Evolutionary conservation across 164 flowering plant genomes (phyloP).

Genomic region (Vitis rupestris): DNA sequence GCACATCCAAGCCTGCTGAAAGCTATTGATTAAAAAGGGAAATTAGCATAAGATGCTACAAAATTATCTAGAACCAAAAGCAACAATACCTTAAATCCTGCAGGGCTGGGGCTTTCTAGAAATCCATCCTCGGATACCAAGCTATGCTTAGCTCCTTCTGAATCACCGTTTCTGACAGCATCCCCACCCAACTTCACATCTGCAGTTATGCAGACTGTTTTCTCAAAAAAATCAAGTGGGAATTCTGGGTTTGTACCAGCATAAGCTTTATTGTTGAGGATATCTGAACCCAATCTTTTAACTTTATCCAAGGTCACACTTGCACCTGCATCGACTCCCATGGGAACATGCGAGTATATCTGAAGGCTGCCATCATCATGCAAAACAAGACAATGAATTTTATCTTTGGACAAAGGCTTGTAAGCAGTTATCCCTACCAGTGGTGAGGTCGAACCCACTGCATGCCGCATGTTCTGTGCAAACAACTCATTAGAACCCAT

Average conservation of each 20-base stretch:
- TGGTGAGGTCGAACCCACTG: conserved; percentile 72
- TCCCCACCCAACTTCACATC: conserved; percentile 95
- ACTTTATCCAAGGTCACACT: conserved; percentile 64
- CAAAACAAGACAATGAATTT: conserved; percentile 76
- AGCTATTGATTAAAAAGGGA: background rate
- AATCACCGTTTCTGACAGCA: conserved; percentile 88
- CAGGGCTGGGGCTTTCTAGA: conserved; percentile 76
- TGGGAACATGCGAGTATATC: conserved; percentile 68
- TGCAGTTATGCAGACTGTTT: conserved; percentile 86
- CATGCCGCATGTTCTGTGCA: conserved; percentile 78
- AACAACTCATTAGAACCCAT: conserved; percentile 56
- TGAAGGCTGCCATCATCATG: conserved; percentile 99
- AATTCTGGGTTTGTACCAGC: conserved; percentile 86
- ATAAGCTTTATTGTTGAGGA: conserved; percentile 76
- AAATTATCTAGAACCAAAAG: background rate
- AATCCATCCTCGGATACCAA: conserved; percentile 95
- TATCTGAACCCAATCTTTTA: conserved; percentile 83
- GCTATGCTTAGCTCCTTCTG: conserved; percentile 87
- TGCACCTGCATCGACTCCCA: conserved; percentile 55
- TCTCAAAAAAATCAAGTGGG: conserved; percentile 99
- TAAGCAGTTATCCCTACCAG: conserved; percentile 88
- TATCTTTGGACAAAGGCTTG: conserved; percentile 92
- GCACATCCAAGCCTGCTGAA: background rate
- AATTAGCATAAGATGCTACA: background rate
- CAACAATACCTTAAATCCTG: conserved; percentile 84